Base-by-base conservation (phyloP, 768 basidiomycete species). In the Russula compacta region DNA sequence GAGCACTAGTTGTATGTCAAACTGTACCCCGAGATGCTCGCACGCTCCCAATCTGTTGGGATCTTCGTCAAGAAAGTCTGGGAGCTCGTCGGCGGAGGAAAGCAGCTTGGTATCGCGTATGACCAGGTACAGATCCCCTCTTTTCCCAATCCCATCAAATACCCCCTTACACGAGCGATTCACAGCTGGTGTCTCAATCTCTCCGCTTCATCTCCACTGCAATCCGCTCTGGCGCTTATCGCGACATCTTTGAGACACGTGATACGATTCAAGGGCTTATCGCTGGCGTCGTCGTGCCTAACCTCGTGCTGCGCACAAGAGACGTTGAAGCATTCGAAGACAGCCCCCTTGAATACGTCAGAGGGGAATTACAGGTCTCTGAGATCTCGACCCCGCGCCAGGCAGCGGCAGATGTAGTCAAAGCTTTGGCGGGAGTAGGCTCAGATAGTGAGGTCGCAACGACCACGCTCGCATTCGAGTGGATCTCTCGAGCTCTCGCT, bases 241-340 rank as follows among this genome's bases (percentile, higher is more conserved):
- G 84, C 67, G 67, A 78, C 1, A 79, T 98, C 12, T 94, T 98
- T 71, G 89, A 90, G 52, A 77, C 87, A 2, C 78, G 78, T n/a
- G 86, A 88, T 1, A 93, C 87, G 1, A 86, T 98, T 58, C 82
- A 84, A 12, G 82, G 83, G 3, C 84, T 99, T 58, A 83, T 92
- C 6, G 85, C 93, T 72, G 88, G 90, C 55, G 92, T 98, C 59
- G 87, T 98, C 29, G 79, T 98, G 32, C 94, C 95, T n/a, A 98
- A 97, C 68, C 90, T 97, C 60, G 77, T 82, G 14, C 78, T 98
- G 14, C 82, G 94, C 63, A 86, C 89, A 42, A 89, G 92, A 66
- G 95, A 98, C 58, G 80, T 91, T 53, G 97, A 99, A 68, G 86
- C 93, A 71, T 98, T 99, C 68, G 94, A 97, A 73, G 97, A 98